Conservation (phyloP, 495 filamentous ascomycete species). For the Tetracladium setigerum region DNA sequence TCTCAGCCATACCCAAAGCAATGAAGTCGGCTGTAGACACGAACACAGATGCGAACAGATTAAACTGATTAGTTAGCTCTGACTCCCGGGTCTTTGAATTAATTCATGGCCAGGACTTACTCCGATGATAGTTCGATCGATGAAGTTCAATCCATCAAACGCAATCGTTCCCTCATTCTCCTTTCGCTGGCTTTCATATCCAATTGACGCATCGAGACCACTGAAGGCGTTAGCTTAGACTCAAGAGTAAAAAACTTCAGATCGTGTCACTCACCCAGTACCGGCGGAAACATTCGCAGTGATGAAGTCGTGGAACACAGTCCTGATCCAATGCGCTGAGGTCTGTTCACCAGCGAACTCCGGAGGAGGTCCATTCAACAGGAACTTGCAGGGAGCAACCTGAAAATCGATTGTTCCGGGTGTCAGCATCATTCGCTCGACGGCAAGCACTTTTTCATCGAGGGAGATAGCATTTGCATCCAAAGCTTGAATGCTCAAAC, state of each 20-base stretch:
- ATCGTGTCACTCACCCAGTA: neutral
- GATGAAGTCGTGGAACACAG: slow-evolving; percentile 17
- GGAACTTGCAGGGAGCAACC: slow-evolving; percentile 1
- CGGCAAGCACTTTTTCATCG: neutral
- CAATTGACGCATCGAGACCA: slow-evolving; percentile 27
- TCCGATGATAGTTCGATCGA: too few species aligned
- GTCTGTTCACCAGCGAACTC: neutral
- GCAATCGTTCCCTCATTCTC: slow-evolving; percentile 26
- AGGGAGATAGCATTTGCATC: slow-evolving; percentile 4
- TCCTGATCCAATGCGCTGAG: slow-evolving; percentile 15
- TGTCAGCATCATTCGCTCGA: neutral
- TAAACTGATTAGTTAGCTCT: neutral
- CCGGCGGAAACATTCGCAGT: slow-evolving; percentile 8
- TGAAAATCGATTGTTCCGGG: neutral
- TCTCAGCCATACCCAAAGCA: slow-evolving; percentile 2
- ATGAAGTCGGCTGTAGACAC: slow-evolving; percentile 8
- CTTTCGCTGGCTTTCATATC: slow-evolving; percentile 23
- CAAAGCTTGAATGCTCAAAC: neutral
- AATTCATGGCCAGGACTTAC: too few species aligned
- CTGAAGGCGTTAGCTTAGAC: slow-evolving; percentile 1
- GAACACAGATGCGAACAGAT: slow-evolving; percentile 4
- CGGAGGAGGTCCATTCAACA: neutral
- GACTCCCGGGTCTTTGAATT: too few species aligned
- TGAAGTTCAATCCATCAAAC: too few species aligned
- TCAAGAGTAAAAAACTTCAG: neutral